phyloP scores from a whole-genome alignment of 257 asterid species.

The Fraxinus excelsior region DNA sequence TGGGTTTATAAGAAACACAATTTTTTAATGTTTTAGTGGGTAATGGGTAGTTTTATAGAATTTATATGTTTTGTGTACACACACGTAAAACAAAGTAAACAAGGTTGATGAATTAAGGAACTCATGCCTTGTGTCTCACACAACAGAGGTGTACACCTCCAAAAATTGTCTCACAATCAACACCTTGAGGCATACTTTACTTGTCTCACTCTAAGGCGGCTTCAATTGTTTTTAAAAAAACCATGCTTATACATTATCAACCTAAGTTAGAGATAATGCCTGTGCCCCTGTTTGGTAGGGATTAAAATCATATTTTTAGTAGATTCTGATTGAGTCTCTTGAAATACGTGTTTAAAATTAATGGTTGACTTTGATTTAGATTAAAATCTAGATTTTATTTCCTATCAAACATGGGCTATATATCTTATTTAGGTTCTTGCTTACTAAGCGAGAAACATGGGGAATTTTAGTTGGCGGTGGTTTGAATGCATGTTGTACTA shows the following conservation, averaged over 20 bases:
- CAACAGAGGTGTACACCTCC: too few species aligned
- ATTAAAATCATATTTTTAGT: too few species aligned
- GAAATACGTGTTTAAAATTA: too few species aligned
- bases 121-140: background rate
- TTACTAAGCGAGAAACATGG: conserved; percentile 9
- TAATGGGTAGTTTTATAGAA: background rate
- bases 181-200: background rate
- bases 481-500: background rate
- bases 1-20: too few species aligned
- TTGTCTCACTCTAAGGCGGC: background rate
- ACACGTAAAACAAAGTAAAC: background rate
- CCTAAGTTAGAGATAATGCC: background rate
- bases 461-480: background rate
- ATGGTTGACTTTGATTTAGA: too few species aligned
- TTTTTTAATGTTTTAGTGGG: too few species aligned
- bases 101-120: background rate
- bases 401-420: too few species aligned
- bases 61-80: background rate
- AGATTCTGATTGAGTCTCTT: too few species aligned
- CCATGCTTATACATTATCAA: background rate
- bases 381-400: too few species aligned
- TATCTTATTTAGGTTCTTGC: background rate
- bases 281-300: too few species aligned
- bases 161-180: too few species aligned
- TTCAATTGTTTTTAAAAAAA: too few species aligned